These are phyloP conservation scores for Primulina huaijiensis DNA, from an alignment of 257 asterid species.

Conservation along the genomic window DNA sequence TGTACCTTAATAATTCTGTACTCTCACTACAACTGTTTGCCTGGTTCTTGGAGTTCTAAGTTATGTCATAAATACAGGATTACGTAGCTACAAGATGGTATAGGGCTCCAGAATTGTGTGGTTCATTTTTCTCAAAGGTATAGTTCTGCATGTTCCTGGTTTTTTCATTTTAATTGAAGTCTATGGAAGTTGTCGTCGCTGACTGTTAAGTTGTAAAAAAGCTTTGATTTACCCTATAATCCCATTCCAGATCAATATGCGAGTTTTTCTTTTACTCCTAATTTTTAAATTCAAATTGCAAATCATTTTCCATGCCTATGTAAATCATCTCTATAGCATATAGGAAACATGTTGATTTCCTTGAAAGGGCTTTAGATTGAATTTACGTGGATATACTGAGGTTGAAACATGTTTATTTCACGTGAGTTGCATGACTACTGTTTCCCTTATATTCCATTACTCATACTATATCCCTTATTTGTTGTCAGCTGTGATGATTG, in stretches of 20 bases:
- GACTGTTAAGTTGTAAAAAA: neutral
- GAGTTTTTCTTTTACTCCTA: neutral
- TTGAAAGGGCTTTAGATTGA: neutral
- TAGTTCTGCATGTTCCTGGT: neutral
- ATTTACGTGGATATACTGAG: neutral
- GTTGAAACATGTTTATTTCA: neutral
- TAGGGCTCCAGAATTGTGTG: constrained; percentile 92
- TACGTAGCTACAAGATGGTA: constrained; percentile 98
- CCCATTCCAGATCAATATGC: neutral
- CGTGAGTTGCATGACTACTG: neutral
- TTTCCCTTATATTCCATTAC: neutral
- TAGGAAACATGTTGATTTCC: neutral
- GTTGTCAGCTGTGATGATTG: neutral
- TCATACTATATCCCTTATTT: neutral
- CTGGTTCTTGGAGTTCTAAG: constrained; percentile 6
- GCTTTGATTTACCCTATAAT: neutral
- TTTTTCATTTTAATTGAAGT: neutral
- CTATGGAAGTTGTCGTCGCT: neutral
- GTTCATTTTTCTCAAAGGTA: constrained; percentile 93
- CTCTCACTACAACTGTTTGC: neutral
- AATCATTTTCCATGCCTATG: neutral
- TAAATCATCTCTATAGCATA: neutral
- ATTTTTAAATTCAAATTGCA: neutral
- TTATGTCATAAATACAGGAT: constrained; percentile 39
- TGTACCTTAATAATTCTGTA: neutral